Conservation (phyloP, 495 filamentous ascomycete genomes). For the Pyronema domesticum region DNA sequence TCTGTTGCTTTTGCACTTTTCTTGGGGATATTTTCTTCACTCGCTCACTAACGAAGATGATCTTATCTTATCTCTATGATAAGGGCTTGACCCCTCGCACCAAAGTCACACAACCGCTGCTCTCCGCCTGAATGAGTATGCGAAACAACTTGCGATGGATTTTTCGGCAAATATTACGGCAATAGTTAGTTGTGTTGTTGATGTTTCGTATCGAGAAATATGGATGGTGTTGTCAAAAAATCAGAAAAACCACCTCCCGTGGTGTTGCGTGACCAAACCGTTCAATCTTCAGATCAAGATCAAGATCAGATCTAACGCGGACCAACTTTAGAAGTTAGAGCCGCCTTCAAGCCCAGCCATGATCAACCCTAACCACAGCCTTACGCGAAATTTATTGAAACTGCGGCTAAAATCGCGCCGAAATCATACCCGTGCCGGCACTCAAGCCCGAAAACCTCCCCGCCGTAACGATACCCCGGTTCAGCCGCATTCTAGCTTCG, state of each 20-base stretch:
- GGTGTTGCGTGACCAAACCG: no score
- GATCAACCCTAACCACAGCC: constrained; percentile 1
- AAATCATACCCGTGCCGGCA: neutral
- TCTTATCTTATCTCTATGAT: constrained; percentile 1
- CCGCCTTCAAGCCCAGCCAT: no score
- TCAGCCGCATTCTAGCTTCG: neutral
- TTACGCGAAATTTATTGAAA: neutral
- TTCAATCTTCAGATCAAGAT: no score
- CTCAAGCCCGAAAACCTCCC: neutral
- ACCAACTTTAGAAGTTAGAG: no score
- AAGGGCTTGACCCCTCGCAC: constrained; percentile 3
- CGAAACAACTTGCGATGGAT: neutral
- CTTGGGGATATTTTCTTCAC: neutral
- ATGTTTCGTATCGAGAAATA: no score
- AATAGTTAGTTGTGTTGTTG: no score
- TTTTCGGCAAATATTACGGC: neutral
- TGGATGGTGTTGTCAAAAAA: no score
- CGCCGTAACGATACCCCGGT: neutral
- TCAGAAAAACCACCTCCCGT: no score
- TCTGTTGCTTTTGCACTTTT: neutral
- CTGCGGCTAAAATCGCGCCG: neutral
- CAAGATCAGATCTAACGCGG: no score
- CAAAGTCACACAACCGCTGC: neutral
- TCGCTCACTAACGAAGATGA: neutral
- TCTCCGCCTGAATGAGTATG: neutral